Base-by-base conservation (phyloP, 768 basidiomycete genomes). In the Daedaleopsis sinensis region DNA sequence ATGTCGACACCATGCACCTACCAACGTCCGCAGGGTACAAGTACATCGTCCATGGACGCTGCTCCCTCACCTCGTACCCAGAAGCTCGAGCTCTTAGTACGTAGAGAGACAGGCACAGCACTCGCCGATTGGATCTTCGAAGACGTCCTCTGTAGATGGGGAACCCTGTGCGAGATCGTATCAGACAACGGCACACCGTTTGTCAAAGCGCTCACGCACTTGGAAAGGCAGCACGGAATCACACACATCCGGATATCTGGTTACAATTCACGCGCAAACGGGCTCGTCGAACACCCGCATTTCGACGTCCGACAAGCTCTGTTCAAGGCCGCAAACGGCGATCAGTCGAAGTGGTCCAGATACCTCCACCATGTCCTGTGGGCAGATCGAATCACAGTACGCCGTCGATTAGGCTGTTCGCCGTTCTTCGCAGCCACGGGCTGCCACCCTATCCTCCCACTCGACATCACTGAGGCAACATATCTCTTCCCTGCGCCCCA, bases 181-280 rank as follows among this genome's bases (percentile, higher is more conserved):
- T 79, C 75, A 0, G 79, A 82, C 57, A 83, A 82, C 60, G 68
- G 76, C 0, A 59, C 72, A 1, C 68, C 71, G 0, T 71, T 76
- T 27, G 39, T 76, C 0, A 61, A 65, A 0, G 64, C 68, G 27
- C 58, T 74, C 0, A 35, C 65, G 0, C 64, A 65, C 51, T 65
- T 78, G 0, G 21, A 57, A 1, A 19, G 68, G 7, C 65, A 65
- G 19, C 76, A 74, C 55, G 48, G 58, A 3, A 77, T 82, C 23
- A 44, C 61, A 0, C 76, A 79, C 44, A 80, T 81, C 16, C 59
- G 68, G 0, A 79, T 82, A 3, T 78, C 74, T 0, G 66, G 73
- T 0, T 82, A 81, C 67, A 82, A 82, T 55, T 80, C 75, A 0
- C 71, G 67, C 2, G 76, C 77, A 0, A 81, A 82, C n/a, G 73